phyloP scores from a whole-genome alignment of 768 basidiomycete genomes.

The Hemileccinum rubropunctum region DNA sequence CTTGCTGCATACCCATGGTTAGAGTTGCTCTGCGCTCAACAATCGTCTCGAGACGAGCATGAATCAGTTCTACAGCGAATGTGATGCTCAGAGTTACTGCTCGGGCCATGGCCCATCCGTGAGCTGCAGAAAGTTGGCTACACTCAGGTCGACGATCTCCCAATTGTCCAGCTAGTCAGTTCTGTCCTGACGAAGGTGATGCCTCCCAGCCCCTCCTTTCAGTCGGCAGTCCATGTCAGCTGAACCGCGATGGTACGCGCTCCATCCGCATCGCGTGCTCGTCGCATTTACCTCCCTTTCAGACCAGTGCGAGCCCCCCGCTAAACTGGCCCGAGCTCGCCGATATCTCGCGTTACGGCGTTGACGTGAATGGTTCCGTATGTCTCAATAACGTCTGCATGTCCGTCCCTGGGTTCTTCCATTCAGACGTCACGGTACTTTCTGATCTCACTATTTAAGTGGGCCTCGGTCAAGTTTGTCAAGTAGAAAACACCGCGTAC shows the following conservation, averaged over 20 bases:
- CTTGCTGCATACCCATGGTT: slow-evolving; percentile 38
- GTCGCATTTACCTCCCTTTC: background rate
- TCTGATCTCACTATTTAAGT: slow-evolving; percentile 42
- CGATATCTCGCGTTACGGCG: slow-evolving; percentile 63
- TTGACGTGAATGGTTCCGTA: slow-evolving; percentile 78
- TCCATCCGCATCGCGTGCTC: background rate
- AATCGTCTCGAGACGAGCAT: slow-evolving; percentile 73
- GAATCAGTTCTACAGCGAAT: slow-evolving; percentile 79
- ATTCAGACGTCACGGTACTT: background rate
- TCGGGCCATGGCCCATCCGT: slow-evolving; percentile 46
- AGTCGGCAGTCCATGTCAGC: slow-evolving; percentile 71
- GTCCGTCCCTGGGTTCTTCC: slow-evolving; percentile 40
- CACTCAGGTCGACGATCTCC: slow-evolving; percentile 38
- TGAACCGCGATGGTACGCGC: slow-evolving; percentile 75
- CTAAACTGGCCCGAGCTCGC: slow-evolving; percentile 60
- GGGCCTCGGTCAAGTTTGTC: slow-evolving; percentile 64
- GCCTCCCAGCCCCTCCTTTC: slow-evolving; percentile 57
- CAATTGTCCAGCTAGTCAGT: slow-evolving; percentile 58
- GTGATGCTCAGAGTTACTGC: slow-evolving; percentile 70
- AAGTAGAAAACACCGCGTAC: slow-evolving; percentile 77
- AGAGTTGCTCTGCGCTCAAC: slow-evolving; percentile 50
- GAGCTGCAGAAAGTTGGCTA: too few species aligned
- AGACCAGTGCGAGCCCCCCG: slow-evolving; percentile 80
- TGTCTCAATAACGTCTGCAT: slow-evolving; percentile 84
- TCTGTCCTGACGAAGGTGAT: slow-evolving; percentile 85